Base-by-base conservation (phyloP, 2,329 filamentous ascomycete species). In the Botrytis tulipae region DNA sequence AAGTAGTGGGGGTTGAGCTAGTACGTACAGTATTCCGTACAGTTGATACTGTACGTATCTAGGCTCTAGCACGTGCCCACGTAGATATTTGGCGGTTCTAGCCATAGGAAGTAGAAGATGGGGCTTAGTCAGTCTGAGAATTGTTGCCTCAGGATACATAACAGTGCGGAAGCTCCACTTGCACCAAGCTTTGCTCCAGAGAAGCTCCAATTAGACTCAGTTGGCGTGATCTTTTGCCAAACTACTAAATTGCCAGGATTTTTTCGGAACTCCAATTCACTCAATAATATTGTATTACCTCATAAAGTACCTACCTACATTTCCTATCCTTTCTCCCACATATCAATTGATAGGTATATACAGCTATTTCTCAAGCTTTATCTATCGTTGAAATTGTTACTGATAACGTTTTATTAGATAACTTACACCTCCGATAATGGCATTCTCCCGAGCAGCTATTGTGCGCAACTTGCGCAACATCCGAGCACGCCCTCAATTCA, bases 401-500 rank as follows among this genome's bases (percentile, higher is more conserved):
- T 71, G n/a, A 63, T 60, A 42, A 61, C 44, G 37, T 4, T 44
- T 68, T 44, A 22, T 32, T 18, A 72, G 65, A 40, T 60, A 29
- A 60, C 42, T 18, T 35, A 60, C 10, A 51, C 48, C 62, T 67
- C 46, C 71, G 61, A 67, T 68, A 72, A 82, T 80, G 82, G 78
- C 81, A 74, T 82, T 79, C 75, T 81, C 80, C 77, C 80, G 77
- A 81, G 76, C 76, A 79, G 81, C 79, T 76, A 80, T 78, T 75
- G 74, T 80, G 74, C 82, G 76, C 75, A 79, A 76, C 62, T 66
- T 73, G 61, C 72, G 72, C 67, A 79, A 78, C 75, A 77, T 82
- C 74, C 82, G 81, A 70, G 78, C 80, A 78, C 76, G 81, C 76
- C 76, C 82, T 78, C 80, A 81, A 75, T 81, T 80, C 69, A 85